These are phyloP conservation scores for Triticum dicoccoides DNA, from an alignment of 176 grass and related monocot species.

Conservation along the genomic window DNA sequence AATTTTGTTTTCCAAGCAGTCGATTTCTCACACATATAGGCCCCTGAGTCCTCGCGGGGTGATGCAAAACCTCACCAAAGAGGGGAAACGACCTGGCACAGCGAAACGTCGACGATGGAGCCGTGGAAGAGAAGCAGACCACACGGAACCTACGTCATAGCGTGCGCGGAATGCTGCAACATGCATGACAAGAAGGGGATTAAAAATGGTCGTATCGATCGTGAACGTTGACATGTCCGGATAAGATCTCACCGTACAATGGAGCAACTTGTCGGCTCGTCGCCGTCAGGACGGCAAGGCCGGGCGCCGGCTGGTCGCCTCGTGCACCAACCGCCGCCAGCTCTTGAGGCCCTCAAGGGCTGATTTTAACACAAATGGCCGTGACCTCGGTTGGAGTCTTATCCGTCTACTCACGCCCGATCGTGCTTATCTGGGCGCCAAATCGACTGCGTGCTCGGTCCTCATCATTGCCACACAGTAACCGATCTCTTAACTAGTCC, in stretches of 20 bases:
- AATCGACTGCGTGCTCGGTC: background rate
- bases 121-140: too few relatives aligned
- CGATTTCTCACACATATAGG: too few relatives aligned
- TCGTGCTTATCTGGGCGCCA: slow-evolving; percentile 35
- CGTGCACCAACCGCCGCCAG: background rate
- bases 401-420: background rate
- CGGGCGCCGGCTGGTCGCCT: background rate
- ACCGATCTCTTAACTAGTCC: background rate
- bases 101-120: too few relatives aligned
- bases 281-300: background rate
- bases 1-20: too few relatives aligned
- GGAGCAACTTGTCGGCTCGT: background rate
- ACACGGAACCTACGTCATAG: background rate
- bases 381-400: background rate
- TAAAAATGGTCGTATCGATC: background rate
- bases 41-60: too few relatives aligned
- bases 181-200: background rate
- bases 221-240: background rate
- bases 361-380: background rate
- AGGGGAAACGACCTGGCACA: too few relatives aligned
- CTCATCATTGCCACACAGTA: background rate
- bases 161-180: background rate
- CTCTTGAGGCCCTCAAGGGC: background rate
- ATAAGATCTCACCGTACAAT: background rate
- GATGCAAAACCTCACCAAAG: too few relatives aligned